Percentiles rank a stretch among this genome's conserved stretches.
Evolutionary conservation across 768 basidiomycete species (phyloP).

Genomic region (Russula abietina): DNA sequence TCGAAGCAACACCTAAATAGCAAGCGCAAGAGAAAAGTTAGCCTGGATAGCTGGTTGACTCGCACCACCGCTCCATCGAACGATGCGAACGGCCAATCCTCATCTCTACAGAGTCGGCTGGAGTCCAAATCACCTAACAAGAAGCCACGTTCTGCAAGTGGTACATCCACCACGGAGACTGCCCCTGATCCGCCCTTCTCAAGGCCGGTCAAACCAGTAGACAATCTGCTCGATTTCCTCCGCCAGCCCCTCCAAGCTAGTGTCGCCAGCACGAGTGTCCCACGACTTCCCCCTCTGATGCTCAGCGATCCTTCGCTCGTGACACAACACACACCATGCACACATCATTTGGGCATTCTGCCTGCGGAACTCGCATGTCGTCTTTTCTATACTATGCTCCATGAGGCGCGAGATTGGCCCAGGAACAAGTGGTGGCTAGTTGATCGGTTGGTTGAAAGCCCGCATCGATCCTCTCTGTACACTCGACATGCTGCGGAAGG

Average conservation of each 20-base stretch:
- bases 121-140: background rate
- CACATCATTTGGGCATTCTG: conserved; percentile 60
- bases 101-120: background rate
- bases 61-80: conserved; percentile 25
- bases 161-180: background rate
- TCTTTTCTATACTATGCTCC: conserved; percentile 68
- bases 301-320: conserved; percentile 60
- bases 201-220: conserved; percentile 16
- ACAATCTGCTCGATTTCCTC: conserved; percentile 22
- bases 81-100: background rate
- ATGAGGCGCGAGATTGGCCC: conserved; percentile 55
- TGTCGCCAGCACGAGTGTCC: conserved; percentile 17
- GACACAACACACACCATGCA: conserved; percentile 66
- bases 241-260: conserved; percentile 14
- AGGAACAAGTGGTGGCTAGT: conserved; percentile 83
- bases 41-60: conserved; percentile 52
- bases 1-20: background rate
- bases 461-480: conserved; percentile 78
- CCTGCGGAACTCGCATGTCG: conserved; percentile 70
- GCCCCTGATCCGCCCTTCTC: background rate
- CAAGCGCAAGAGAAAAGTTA: conserved; percentile 45
- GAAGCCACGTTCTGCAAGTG: conserved; percentile 13
- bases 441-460: conserved; percentile 75
- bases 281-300: conserved; percentile 51
- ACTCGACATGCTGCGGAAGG: conserved; percentile 37